Percentiles rank a stretch among this genome's conserved stretches.
Evolutionary conservation across 495 filamentous ascomycete species (phyloP).

Genomic region (Parathielavia hyrcaniae): DNA sequence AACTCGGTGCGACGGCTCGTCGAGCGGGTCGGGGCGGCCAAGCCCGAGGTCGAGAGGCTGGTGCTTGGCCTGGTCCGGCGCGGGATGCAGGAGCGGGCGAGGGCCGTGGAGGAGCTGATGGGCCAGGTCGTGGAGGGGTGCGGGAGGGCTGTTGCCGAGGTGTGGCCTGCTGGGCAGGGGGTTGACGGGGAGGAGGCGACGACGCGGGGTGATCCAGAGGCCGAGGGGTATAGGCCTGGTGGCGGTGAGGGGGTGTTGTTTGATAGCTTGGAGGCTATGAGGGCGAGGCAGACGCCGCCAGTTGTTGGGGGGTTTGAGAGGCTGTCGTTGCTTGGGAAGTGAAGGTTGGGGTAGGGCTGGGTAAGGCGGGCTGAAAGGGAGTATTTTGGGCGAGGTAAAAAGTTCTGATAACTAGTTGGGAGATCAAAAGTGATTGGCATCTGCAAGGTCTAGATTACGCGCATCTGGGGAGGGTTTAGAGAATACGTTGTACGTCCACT

Average conservation of each 20-base stretch:
- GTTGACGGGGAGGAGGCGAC: not conserved
- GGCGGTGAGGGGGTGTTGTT: conserved; percentile 48
- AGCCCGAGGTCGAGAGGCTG: conserved; percentile 61
- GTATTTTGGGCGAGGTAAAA: not conserved
- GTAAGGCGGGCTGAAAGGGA: conserved; percentile 39
- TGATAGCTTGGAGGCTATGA: conserved; percentile 44
- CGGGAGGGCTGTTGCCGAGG: conserved; percentile 54
- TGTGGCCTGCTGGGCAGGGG: conserved; percentile 48
- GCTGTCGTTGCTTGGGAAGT: conserved; percentile 41
- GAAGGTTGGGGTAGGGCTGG: conserved; percentile 17
- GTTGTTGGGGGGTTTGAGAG: conserved; percentile 44
- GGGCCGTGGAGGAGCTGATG: conserved; percentile 65
- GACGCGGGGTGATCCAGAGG: conserved; percentile 26
- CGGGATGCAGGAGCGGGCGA: conserved; percentile 79
- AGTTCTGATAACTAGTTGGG: conserved; percentile 40
- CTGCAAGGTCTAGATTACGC: not conserved
- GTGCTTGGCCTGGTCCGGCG: conserved; percentile 69
- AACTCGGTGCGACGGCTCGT: conserved; percentile 78
- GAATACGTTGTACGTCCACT: no score
- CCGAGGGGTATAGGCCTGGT: conserved; percentile 35
- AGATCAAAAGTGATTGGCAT: not conserved
- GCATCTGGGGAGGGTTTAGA: no score
- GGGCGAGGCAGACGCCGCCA: conserved; percentile 42
- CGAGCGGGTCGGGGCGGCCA: conserved; percentile 68
- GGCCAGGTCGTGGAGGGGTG: conserved; percentile 66